Conservation (phyloP, 2,329 filamentous ascomycete species). For the Fusarium nematophilum region DNA sequence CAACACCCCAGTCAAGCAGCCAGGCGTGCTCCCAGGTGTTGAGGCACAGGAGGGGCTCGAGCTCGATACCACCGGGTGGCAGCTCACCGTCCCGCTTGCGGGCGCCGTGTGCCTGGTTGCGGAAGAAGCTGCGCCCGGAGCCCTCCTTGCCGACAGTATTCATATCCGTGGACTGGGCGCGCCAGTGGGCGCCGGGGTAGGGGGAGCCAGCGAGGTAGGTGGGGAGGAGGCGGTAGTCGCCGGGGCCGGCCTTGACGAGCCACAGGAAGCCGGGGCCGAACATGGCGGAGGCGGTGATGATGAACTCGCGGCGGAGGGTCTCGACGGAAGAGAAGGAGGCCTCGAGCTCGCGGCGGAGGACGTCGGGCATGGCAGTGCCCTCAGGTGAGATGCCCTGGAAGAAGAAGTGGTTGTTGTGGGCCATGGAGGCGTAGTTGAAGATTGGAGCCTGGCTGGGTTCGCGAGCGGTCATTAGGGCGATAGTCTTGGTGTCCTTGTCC, state of each 20-base stretch:
- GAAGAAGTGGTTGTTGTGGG: slow-evolving; percentile 90
- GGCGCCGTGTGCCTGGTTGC: slow-evolving; percentile 49
- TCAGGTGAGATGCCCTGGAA: slow-evolving; percentile 66
- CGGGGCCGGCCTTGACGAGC: slow-evolving; percentile 74
- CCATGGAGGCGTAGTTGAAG: slow-evolving; percentile 98
- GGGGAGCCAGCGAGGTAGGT: slow-evolving; percentile 95
- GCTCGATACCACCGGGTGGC: slow-evolving; percentile 74
- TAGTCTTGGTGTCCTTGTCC: slow-evolving; percentile 70
- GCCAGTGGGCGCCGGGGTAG: slow-evolving; percentile 85
- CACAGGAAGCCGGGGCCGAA: slow-evolving; percentile 98
- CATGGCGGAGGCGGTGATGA: slow-evolving; percentile 86
- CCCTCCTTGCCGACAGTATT: slow-evolving; percentile 66
- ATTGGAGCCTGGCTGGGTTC: slow-evolving; percentile 79
- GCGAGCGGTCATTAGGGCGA: slow-evolving; percentile 81
- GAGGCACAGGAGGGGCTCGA: slow-evolving; percentile 85
- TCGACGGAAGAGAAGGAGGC: slow-evolving; percentile 84
- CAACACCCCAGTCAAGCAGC: slow-evolving; percentile 80
- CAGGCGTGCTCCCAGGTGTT: slow-evolving; percentile 98
- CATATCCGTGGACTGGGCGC: slow-evolving; percentile 76
- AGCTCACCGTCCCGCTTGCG: slow-evolving; percentile 49
- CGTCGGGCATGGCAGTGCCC: slow-evolving; percentile 64
- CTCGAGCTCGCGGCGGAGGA: slow-evolving; percentile 70
- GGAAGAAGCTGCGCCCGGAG: slow-evolving; percentile 53
- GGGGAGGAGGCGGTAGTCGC: slow-evolving; percentile 75
- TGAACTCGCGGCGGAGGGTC: slow-evolving; percentile 82